Evolutionary conservation across 1,284 basidiomycete genomes (phyloP), one percentile per base, ranked within the genome.

Genomic region (Cryptococcus sp.): DNA sequence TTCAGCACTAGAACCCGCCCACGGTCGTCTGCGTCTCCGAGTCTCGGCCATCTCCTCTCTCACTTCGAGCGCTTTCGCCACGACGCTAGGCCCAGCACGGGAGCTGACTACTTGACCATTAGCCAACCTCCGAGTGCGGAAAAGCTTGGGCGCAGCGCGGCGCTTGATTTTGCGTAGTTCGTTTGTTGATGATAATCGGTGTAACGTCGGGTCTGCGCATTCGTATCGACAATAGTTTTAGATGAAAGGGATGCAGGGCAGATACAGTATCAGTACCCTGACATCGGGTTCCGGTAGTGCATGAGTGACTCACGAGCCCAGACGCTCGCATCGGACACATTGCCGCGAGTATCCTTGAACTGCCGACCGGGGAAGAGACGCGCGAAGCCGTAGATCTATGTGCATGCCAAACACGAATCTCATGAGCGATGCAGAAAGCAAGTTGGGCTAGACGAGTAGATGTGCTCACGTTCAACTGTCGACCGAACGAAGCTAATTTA

Each of bases 341-440:
- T 66, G 7, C 73, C 75, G 7, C 66, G 44, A 34, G 64, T 63
- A 52, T 76, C 74, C 47, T 75, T 74, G 66, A 75, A 73, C 40
- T 73, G 72, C 19, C 71, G 48, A 11, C 73, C 73, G 1, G 73
- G 73, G 50, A 69, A 74, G 19, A 74, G 59, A 13, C 74, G 54
- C 4, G 69, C 64, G 50, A 74, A 75, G 17, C 73, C 75, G 54
- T 75, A 76, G 19, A 76, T 76, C 74, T 74, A 54, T 19, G 20
- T 29, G 4, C 1, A 29, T 19, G 19, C 34, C n/a, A 5, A 51
- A 5, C 46, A 11, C 29, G n/a, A 2, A 22, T 7, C 37, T 41
- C 47, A 51, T 13, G 17, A 40, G 16, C 29, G 8, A 34, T 47
- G 8, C 29, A 39, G 10, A 3, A 17, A 11, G 20, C 20, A 7